Evolutionary conservation across 2,329 filamentous ascomycete species (phyloP), one percentile per base, ranked within the genome.

Genomic region (Aspergillus felis): DNA sequence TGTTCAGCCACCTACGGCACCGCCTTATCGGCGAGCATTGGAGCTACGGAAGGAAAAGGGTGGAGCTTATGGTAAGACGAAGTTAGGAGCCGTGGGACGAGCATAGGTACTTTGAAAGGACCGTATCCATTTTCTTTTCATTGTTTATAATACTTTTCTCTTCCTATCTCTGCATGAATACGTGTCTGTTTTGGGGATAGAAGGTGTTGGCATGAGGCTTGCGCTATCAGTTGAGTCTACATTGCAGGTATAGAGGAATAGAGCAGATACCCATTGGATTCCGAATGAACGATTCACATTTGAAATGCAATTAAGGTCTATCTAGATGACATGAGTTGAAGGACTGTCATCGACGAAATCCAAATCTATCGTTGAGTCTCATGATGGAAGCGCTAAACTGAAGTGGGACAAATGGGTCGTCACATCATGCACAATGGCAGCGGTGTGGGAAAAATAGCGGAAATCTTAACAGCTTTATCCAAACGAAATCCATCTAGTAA

Each of bases 1-100:
- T 0, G 85, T 99, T 32, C 94, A 97, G 72, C 93, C 93, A 28
- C 94, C 94, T 0, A 99, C 94, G 38, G 94, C 94, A 9, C 94
- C 94, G 12, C 94, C 94, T 0, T 99, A 99, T 71, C 95, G 92
- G 74, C 85, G 88, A 56, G 94, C 94, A 12, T 78, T 99, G 59
- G 93, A 97, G 74, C 83, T 94, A 79, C 84, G 89, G 66, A 90
- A 88, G 73, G 79, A 85, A 58, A 84, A 85, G 59, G 90, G 90
- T 17, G 91, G 91, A 4, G 88, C 88, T 4, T 90, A 91, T 70
- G 87, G 88, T 3, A 92, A 90, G 75, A 89, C 87, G 0, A 85
- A 85, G 58, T 49, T 70, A 54, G 67, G 68, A 2, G 52, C 62
- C 46, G 27, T 63, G 60, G 70, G 61, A 17, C 65, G 64, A 6